Percentiles rank a stretch among this genome's conserved stretches.
These are phyloP conservation scores for Paramecium caudatum DNA, from an alignment of 73 alveolate species.

Conservation along the genomic window DNA sequence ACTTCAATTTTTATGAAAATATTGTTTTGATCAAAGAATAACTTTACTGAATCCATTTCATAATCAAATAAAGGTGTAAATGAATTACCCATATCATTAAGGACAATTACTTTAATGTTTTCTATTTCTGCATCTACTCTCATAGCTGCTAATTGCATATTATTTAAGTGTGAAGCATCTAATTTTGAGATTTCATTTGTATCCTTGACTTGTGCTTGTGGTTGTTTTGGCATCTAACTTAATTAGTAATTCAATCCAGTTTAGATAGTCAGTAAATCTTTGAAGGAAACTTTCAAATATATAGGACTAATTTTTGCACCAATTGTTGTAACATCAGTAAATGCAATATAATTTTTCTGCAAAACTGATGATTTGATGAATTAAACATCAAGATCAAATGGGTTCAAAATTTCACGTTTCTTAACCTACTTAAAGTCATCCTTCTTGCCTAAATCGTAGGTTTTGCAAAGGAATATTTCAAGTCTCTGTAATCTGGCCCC, in stretches of 20 bases:
- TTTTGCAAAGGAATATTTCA: slow-evolving; percentile 63
- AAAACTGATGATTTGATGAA: neutral
- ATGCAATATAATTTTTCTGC: neutral
- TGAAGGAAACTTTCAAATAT: slow-evolving; percentile 23
- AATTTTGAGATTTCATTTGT: slow-evolving; percentile 4
- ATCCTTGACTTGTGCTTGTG: neutral
- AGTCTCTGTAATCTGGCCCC: slow-evolving; percentile 44
- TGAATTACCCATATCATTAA: slow-evolving; percentile 65
- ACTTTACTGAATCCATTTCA: slow-evolving; percentile 53
- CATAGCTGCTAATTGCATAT: neutral
- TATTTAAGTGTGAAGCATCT: neutral
- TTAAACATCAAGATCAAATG: neutral
- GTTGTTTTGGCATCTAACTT: slow-evolving; percentile 28
- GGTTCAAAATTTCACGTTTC: slow-evolving; percentile 50
- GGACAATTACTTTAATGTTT: slow-evolving; percentile 29
- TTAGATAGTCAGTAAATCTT: neutral
- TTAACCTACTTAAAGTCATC: slow-evolving; percentile 67
- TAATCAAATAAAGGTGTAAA: slow-evolving; percentile 67
- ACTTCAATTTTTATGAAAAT: neutral
- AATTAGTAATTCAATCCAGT: slow-evolving; percentile 25
- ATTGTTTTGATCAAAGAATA: slow-evolving; percentile 11
- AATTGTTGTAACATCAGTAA: slow-evolving; percentile 9
- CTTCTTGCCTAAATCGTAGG: slow-evolving; percentile 29
- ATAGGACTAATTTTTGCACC: neutral
- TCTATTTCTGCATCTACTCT: slow-evolving; percentile 10